Conservation (phyloP, 306 rosid species). For the Fragaria vesca region DNA sequence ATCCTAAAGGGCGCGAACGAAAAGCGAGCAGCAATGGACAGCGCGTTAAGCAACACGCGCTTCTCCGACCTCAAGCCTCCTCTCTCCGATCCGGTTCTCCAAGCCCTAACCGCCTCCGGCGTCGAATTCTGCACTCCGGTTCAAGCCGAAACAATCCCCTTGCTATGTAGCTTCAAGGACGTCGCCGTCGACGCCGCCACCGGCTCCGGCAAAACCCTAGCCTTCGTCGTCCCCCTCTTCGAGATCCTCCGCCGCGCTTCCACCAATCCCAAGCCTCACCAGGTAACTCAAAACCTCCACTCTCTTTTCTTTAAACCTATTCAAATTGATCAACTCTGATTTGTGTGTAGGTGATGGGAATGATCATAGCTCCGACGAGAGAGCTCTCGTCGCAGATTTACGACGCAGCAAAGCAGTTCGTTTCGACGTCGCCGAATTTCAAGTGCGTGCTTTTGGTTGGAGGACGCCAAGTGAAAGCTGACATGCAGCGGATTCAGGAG, state of each 20-base stretch:
- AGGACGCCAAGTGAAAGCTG: slow-evolving; percentile 71
- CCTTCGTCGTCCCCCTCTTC: slow-evolving; percentile 72
- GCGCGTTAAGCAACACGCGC: slow-evolving; percentile 70
- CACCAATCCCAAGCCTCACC: slow-evolving; percentile 63
- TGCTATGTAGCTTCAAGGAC: slow-evolving; percentile 46
- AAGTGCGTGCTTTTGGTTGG: slow-evolving; percentile 79
- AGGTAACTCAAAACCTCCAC: slow-evolving; percentile 37
- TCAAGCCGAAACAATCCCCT: slow-evolving; percentile 48
- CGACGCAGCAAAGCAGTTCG: slow-evolving; percentile 72
- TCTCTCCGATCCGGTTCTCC: slow-evolving; percentile 59
- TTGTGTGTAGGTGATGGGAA: slow-evolving; percentile 64
- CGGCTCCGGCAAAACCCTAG: slow-evolving; percentile 88
- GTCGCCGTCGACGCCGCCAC: slow-evolving; percentile 97
- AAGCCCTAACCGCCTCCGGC: slow-evolving; percentile 50
- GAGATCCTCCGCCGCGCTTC: slow-evolving; percentile 79
- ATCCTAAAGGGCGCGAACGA: slow-evolving; percentile 8
- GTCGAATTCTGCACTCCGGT: slow-evolving; percentile 93
- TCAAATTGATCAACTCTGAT: too few species aligned
- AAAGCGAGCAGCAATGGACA: slow-evolving; percentile 40
- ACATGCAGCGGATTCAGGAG: slow-evolving; percentile 67
- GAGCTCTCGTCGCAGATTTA: slow-evolving; percentile 83
- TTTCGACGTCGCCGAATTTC: slow-evolving; percentile 51
- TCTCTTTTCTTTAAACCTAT: too few species aligned
- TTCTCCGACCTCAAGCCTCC: slow-evolving; percentile 76
- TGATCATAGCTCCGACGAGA: slow-evolving; percentile 85